Base-by-base conservation (phyloP, 148 eudicot species). In the Diospyros kaki region DNA sequence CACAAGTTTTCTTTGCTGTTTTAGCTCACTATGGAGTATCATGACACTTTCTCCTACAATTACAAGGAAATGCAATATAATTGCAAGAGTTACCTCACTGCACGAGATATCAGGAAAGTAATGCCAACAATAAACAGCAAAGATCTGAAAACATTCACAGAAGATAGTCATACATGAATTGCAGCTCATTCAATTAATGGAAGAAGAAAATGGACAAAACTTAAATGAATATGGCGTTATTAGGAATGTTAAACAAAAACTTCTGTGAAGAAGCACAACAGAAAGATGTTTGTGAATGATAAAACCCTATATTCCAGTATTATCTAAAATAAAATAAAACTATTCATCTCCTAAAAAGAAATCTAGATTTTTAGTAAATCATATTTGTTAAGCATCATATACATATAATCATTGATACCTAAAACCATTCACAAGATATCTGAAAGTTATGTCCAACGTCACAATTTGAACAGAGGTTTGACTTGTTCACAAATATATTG, bases 1-100 rank as follows among this genome's bases (percentile, higher is more conserved):
- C 40, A 90, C 98, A 68, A 85, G 80, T 79, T 87, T 92, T 78
- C 85, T 89, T 86, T 94, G 97, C 72, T 92, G 97, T 81, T 86
- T 93, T 56, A 92, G 84, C 84, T 94, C 98, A 82, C 83, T 83
- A 44, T 87, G 92, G 76, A 94, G 83, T 80, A 92, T 90, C 77
- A 79, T 71, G 72, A 94, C 86, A 77, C 84, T 80, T 83, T 87
- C 98, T 72, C 96, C 98, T 93, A 75, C 80, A 81, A 64, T 64
- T 15, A 61, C 56, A 70, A 72, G 28, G 70, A 62, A 52, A 79
- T 2, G 11, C 9, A 2, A 13, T 43, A 43, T 77, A 69, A 65
- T 69, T 43, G 56, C 45, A 62, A 69, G 9, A 17, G 18, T 14
- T 53, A 58, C 45, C 54, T 58, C 15, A 72, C 13, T 2, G 60